Evolutionary conservation across 148 eudicot genomes (phyloP), one percentile per base, ranked within the genome.

Genomic region (Vaccinium vitisidaea): DNA sequence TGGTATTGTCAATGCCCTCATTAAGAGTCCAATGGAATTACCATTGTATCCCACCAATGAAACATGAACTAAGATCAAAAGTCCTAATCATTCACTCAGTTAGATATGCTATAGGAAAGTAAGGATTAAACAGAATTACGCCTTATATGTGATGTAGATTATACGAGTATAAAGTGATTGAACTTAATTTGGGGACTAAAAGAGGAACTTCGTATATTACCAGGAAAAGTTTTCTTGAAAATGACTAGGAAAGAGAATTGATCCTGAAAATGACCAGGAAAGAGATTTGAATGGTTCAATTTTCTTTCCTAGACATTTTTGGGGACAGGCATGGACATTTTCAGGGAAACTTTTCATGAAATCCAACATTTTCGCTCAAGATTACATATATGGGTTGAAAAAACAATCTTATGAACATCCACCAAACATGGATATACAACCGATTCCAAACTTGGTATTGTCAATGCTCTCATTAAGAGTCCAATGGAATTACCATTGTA

Each of bases 141-240:
- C 4, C 25, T 63, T 63, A 5, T 6, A 58, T 58, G 63, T 16
- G 63, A 5, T 58, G 0, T 49, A 49, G 9, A 49, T 49, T 49
- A 49, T 49, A 49, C 39, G 3, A 36, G 39, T 36, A 36, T 36
- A 36, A 2, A 36, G 21, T 6, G n/a, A 21, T 63, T 63, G 69
- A 63, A 63, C 27, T n/a, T n/a, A n/a, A 15, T 5, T 73, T 74
- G 10, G 39, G 21, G 4, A 15, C 9, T 75, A 48, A 8, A 48
- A 75, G 39, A 8, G 16, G 30, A n/a, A 46, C 30, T 21, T n/a
- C 16, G 8, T 52, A 27, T 46, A 32, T 83, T 83, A 93, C 96
- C 96, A 30, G 30, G 30, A 30, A 30, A 30, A 30, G 30, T 30
- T 30, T 30, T 30, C 30, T 30, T 30, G 30, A 30, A 30, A 30